Evolutionary conservation across 164 flowering plant species (phyloP), one percentile per base, ranked within the genome.

Genomic region (Berberis thunbergii): DNA sequence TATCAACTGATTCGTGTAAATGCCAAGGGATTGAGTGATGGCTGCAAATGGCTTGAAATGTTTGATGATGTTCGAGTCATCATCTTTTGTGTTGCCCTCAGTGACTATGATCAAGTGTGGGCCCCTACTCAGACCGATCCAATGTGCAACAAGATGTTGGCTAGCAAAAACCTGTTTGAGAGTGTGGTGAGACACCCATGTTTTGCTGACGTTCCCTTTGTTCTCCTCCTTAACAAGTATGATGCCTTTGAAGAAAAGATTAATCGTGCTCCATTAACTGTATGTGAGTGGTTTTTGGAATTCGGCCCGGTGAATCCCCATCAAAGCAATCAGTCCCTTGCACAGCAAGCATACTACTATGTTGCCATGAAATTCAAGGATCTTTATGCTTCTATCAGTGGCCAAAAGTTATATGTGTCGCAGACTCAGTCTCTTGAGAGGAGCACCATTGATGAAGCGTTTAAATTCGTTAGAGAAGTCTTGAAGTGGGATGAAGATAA

Each of bases 31-130:
- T 80, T 91, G 92, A 95, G 71, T 49, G 98, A 95, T 53, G 97
- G 98, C 0, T 89, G 98, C 78, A 91, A 89, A 61, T 95, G 99
- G 99, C 87, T 95, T 57, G 94, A 88, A 71, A 95, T 95, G 99
- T 95, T 95, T 62, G 99, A 95, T 79, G 99, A 95, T 54, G 99
- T 89, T 2, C 88, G 94, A 1, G 94, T 73, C 1, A 89, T 91
- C 2, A 78, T 88, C 62, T 95, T 89, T 78, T 91, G 96, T 60
- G 82, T 84, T 4, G 72, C 97, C 43, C 80, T 95, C 10, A 82
- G 94, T 58, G 96, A 95, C 72, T 95, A 86, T 52, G 96, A 95
- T 70, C 96, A 91, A 63, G 60, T 84, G 70, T 78, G 70, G 59
- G 64, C 11, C 70, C 26, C 54, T 74, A 46, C 77, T 91, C 59